Base-by-base conservation (phyloP, 2,329 filamentous ascomycete genomes). In the Aschersonia sp. region DNA sequence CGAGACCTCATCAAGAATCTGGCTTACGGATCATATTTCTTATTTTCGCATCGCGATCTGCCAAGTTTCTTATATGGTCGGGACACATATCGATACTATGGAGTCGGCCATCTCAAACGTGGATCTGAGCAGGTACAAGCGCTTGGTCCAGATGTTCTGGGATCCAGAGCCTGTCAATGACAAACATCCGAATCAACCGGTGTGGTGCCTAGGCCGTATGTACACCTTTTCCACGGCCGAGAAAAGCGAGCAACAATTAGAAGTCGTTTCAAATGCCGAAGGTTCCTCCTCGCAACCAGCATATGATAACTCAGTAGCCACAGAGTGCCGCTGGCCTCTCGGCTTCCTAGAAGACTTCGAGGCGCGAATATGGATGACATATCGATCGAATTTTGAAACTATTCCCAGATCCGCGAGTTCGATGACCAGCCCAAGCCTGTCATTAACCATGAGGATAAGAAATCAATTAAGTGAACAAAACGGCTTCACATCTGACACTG, bases 281-380 rank as follows among this genome's bases (percentile, higher is more conserved):
- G 57, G 58, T 4, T 22, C 22, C 22, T 22, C 22, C 22, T 22
- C 22, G 22, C 22, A 22, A 22, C 22, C 22, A 37, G 12, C 32
- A 37, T 12, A 37, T 9, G 8, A 37, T 37, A 4, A 12, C 12
- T 37, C 32, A 12, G 12, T 9, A 9, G 58, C 65, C 14, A 69
- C 70, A 50, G 68, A 69, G 12, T 81, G 83, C 11, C 81, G 83
- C 49, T 98, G 92, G 92, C 92, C 92, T 8, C 68, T 76, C 8
- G 73, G 78, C 5, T 98, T 98, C 58, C 69, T 97, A 35, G 84
- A 88, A 50, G 92, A 98, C 63, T 94, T 97, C 58, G 88, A 95
- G 62, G 89, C 90, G 5, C 79, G 80, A 51, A 79, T 95, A 62
- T 97, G 92, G 90, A 86, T 98, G 76, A 97, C 90, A 8, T 98